phyloP scores from a whole-genome alignment of 2,329 filamentous ascomycete genomes.

The Sporothrix brunneoviolacea region DNA sequence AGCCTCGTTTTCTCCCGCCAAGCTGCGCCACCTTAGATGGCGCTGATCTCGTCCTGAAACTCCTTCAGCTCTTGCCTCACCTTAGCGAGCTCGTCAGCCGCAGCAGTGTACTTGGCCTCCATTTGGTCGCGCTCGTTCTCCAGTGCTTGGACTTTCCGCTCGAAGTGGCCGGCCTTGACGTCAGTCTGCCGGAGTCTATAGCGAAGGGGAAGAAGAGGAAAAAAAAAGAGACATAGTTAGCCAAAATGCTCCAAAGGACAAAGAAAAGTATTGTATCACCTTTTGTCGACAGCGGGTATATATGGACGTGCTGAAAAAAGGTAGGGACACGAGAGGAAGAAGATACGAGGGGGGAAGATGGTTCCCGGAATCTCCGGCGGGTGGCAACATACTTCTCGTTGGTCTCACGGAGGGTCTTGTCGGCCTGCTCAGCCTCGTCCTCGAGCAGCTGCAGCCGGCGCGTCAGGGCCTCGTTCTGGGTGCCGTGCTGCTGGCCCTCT shows the following conservation, averaged over 20 bases:
- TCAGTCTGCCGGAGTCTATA: slow-evolving; percentile 93
- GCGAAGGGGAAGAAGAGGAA: slow-evolving; percentile 14
- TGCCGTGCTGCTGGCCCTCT: slow-evolving; percentile 74
- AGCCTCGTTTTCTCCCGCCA: neutral
- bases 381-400: slow-evolving; percentile 85
- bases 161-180: slow-evolving; percentile 97
- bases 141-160: slow-evolving; percentile 97
- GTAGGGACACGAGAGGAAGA: neutral
- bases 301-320: slow-evolving; percentile 14
- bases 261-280: slow-evolving; percentile 16
- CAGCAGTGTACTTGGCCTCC: slow-evolving; percentile 98
- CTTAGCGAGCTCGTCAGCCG: slow-evolving; percentile 77
- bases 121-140: slow-evolving; percentile 87
- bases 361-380: slow-evolving; percentile 1
- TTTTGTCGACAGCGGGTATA: slow-evolving; percentile 11
- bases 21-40: slow-evolving; percentile 57
- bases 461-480: slow-evolving; percentile 86
- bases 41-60: slow-evolving; percentile 85
- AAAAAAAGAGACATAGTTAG: slow-evolving; percentile 3
- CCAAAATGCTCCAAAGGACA: neutral
- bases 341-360: neutral
- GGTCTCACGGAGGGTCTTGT: slow-evolving; percentile 92
- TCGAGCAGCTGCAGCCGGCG: slow-evolving; percentile 92
- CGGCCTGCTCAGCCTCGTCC: slow-evolving; percentile 94
- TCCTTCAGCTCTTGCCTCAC: slow-evolving; percentile 88